Percentiles rank a stretch among this genome's conserved stretches.
These are phyloP conservation scores for Bruguiera sexangula DNA, from an alignment of 345 rosid genomes.

Conservation along the genomic window DNA sequence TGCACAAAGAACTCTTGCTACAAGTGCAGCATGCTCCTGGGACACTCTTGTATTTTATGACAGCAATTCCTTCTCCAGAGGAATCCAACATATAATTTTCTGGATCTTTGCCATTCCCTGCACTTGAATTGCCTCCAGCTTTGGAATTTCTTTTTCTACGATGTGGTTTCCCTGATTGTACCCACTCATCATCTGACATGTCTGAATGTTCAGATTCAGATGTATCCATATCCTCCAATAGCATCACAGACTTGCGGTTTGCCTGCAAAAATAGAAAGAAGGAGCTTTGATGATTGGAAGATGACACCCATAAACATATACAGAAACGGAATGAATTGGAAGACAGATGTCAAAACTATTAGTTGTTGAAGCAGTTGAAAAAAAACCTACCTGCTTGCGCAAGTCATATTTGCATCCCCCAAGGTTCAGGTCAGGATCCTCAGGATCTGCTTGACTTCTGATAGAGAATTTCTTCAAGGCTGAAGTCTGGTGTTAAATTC, in stretches of 20 bases:
- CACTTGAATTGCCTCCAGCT: conserved; percentile 32
- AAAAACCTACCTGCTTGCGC: conserved; percentile 46
- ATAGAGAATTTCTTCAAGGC: conserved; percentile 36
- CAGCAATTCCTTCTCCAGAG: conserved; percentile 25
- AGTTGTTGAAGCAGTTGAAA: background rate
- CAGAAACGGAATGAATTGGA: background rate
- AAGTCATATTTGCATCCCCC: conserved; percentile 43
- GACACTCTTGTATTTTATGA: conserved; percentile 14
- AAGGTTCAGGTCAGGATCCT: conserved; percentile 18
- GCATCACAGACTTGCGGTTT: conserved; percentile 41
- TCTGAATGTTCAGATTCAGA: conserved; percentile 64
- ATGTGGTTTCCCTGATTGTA: conserved; percentile 33
- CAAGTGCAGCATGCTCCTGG: conserved; percentile 63
- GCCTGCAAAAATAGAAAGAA: conserved; percentile 30
- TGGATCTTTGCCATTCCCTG: conserved; percentile 19
- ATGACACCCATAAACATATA: background rate
- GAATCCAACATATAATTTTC: conserved; percentile 24
- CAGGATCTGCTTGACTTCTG: conserved; percentile 22
- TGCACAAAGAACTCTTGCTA: conserved; percentile 59
- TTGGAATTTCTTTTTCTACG: conserved; percentile 41
- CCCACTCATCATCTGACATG: conserved; percentile 54
- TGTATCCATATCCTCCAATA: conserved; percentile 82
- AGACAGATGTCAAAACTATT: background rate
- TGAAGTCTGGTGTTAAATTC: conserved; percentile 30
- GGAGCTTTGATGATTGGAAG: background rate